A percentile compares a stretch with the other conserved stretches of the same genome.
Conservation (phyloP, 2,329 filamentous ascomycete species). For the Colletotrichum magnum region DNA sequence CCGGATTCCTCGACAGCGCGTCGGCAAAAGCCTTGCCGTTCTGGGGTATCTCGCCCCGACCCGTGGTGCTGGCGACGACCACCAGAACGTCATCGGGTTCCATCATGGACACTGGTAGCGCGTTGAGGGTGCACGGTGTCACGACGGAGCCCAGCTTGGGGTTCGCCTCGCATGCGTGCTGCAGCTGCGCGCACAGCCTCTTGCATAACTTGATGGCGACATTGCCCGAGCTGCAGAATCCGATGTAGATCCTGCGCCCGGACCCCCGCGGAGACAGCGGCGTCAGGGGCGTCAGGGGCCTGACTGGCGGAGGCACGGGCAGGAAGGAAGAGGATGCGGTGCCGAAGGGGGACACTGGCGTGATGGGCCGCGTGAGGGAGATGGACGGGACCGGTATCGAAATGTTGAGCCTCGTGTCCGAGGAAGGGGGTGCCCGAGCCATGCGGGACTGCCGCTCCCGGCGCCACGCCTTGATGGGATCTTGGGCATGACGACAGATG, state of each 20-base stretch:
- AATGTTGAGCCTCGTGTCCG: constrained; percentile 33
- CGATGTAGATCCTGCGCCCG: constrained; percentile 36
- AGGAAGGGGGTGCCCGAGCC: neutral
- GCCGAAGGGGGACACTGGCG: constrained; percentile 35
- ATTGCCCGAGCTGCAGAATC: constrained; percentile 40
- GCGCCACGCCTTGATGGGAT: constrained; percentile 38
- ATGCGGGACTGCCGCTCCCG: constrained; percentile 14
- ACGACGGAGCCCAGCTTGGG: constrained; percentile 35
- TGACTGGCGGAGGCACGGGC: constrained; percentile 25
- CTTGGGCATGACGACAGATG: constrained; percentile 35
- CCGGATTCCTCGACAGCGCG: constrained; percentile 24
- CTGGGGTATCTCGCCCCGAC: constrained; percentile 34
- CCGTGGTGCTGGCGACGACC: constrained; percentile 36
- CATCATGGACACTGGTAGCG: constrained; percentile 30
- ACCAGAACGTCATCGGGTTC: constrained; percentile 30
- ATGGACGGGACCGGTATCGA: constrained; percentile 35
- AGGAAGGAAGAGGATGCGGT: constrained; percentile 21
- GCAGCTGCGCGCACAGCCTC: constrained; percentile 39
- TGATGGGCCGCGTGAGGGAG: constrained; percentile 31
- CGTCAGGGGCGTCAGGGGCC: constrained; percentile 35
- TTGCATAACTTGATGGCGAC: constrained; percentile 39
- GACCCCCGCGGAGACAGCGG: constrained; percentile 25
- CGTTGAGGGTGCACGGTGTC: constrained; percentile 37
- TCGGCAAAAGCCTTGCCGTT: constrained; percentile 39
- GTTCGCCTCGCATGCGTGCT: constrained; percentile 36